A percentile compares a stretch with the other conserved stretches of the same genome.
These are phyloP conservation scores for Trichoderma brevicompactum DNA, from an alignment of 2,329 filamentous ascomycete species.

Conservation along the genomic window DNA sequence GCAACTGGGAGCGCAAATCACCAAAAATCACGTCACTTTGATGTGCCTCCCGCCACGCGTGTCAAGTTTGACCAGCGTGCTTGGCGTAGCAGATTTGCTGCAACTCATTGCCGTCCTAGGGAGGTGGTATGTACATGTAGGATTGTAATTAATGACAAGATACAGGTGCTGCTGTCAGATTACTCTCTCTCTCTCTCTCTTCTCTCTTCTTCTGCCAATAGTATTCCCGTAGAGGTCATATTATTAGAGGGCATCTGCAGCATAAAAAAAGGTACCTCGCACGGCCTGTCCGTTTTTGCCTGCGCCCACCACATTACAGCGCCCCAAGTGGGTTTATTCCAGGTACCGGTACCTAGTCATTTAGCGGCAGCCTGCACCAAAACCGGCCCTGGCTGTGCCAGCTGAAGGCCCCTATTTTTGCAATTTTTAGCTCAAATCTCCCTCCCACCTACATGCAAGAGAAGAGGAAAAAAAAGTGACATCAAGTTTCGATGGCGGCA, in stretches of 20 bases:
- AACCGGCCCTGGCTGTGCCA: background rate
- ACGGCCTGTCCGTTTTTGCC: background rate
- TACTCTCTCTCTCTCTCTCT: no score
- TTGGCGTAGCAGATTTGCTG: background rate
- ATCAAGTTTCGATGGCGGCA: constrained; percentile 2
- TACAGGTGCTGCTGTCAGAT: no score
- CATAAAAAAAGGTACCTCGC: background rate
- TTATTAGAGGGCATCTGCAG: no score
- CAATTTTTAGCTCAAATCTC: constrained; percentile 5
- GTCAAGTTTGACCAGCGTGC: no score
- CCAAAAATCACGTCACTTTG: background rate
- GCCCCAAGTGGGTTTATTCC: background rate
- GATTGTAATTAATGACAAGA: no score
- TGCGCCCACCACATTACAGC: no score
- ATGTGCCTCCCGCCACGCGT: no score
- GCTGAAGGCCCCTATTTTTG: background rate
- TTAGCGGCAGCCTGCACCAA: constrained; percentile 3
- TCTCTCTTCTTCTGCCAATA: background rate
- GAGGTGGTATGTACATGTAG: background rate
- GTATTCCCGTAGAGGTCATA: background rate
- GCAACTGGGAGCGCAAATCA: background rate
- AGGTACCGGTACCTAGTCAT: constrained; percentile 11
- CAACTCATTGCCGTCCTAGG: constrained; percentile 5
- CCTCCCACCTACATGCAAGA: background rate
- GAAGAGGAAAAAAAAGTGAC: background rate